phyloP scores from a whole-genome alignment of 2,329 filamentous ascomycete species.

The Aspergillus novoparasiticus region DNA sequence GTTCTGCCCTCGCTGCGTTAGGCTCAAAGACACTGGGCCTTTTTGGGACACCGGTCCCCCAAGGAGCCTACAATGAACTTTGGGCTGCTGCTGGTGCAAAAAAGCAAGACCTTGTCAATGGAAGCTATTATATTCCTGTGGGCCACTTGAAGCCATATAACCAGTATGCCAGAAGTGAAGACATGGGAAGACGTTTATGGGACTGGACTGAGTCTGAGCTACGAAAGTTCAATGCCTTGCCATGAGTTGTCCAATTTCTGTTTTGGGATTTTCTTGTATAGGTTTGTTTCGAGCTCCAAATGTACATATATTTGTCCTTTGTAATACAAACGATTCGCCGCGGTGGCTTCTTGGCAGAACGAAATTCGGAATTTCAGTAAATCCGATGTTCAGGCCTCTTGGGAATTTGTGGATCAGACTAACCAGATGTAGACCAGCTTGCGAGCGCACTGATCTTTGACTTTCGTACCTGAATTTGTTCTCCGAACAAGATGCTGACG shows the following conservation, averaged over 20 bases:
- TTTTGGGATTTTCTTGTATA: background rate
- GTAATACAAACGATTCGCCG: too few relatives aligned
- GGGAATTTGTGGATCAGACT: too few relatives aligned
- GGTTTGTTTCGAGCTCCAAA: background rate
- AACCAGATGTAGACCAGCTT: too few relatives aligned
- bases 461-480: too few relatives aligned
- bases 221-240: background rate
- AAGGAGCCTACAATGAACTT: conserved; percentile 30
- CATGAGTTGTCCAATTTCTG: background rate
- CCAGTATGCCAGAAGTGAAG: conserved; percentile 27
- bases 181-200: conserved; percentile 33
- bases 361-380: too few relatives aligned
- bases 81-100: conserved; percentile 34
- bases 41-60: conserved; percentile 22
- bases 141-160: conserved; percentile 29
- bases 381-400: too few relatives aligned
- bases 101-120: conserved; percentile 28
- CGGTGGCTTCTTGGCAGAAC: too few relatives aligned
- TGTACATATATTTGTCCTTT: background rate
- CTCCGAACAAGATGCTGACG: too few relatives aligned
- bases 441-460: too few relatives aligned
- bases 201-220: conserved; percentile 39
- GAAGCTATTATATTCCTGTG: conserved; percentile 35
- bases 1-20: conserved; percentile 10
- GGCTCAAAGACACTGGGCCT: conserved; percentile 17